These are phyloP conservation scores for Tetradesmus lagerheimii DNA, from an alignment of 139 green algal species.

Conservation along the genomic window DNA sequence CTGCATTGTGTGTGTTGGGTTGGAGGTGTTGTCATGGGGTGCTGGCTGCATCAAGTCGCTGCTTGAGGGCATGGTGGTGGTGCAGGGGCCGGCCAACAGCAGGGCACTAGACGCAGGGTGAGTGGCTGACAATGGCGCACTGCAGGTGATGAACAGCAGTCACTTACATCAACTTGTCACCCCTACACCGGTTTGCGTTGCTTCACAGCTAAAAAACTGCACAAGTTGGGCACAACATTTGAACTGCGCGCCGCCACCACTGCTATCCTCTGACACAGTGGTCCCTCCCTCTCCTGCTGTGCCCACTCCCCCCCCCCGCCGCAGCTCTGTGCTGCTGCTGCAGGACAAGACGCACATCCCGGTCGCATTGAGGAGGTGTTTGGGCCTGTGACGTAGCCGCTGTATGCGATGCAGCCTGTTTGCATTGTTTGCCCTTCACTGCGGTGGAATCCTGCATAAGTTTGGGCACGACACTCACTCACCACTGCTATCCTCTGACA, in stretches of 20 bases:
- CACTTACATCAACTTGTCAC: not conserved
- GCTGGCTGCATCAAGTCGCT: conserved; percentile 53
- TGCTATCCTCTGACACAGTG: not conserved
- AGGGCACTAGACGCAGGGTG: conserved; percentile 56
- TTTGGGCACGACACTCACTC: no score
- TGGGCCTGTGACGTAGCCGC: conserved; percentile 57
- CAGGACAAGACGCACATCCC: conserved; percentile 57
- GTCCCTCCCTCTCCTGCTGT: not conserved
- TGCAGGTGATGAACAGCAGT: no score
- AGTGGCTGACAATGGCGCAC: not conserved
- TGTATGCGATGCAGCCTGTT: conserved; percentile 69
- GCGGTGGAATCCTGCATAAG: no score
- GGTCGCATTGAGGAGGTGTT: conserved; percentile 75
- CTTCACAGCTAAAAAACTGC: no score
- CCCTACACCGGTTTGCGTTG: not conserved
- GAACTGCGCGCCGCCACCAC: not conserved
- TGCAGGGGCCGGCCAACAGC: conserved; percentile 59
- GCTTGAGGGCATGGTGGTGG: conserved; percentile 71
- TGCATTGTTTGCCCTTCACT: no score
- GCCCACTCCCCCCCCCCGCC: no score
- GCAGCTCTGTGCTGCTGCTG: conserved; percentile 62
- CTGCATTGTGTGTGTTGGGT: no score
- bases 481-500: not conserved
- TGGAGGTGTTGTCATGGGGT: no score
- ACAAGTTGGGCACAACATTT: no score